These are phyloP conservation scores for Talaromyces nanjingensis DNA, from an alignment of 495 filamentous ascomycete species.

Conservation along the genomic window DNA sequence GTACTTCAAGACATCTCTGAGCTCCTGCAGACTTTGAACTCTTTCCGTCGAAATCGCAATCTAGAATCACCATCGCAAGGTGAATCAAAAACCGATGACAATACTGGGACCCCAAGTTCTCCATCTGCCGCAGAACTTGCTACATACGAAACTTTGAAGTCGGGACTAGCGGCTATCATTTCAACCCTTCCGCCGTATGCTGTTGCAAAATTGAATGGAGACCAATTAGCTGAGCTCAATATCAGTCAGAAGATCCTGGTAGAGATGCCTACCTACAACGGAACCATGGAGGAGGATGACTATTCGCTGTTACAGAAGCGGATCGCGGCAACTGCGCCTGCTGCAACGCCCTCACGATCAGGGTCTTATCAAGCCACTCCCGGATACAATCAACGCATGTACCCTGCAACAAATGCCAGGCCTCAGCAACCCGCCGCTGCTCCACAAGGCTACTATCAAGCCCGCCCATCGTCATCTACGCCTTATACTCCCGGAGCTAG, in stretches of 20 bases:
- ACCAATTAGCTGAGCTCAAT: constrained; percentile 72
- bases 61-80: constrained; percentile 40
- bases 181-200: constrained; percentile 75
- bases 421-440: constrained; percentile 23
- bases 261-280: constrained; percentile 62
- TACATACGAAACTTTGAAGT: constrained; percentile 68
- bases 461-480: constrained; percentile 30
- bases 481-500: constrained; percentile 25
- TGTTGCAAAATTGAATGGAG: constrained; percentile 76
- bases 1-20: constrained; percentile 74
- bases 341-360: constrained; percentile 26
- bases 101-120: constrained; percentile 35
- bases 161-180: constrained; percentile 66
- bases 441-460: constrained; percentile 35
- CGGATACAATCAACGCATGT: constrained; percentile 31
- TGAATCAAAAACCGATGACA: constrained; percentile 29
- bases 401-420: constrained; percentile 26
- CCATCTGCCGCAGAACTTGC: constrained; percentile 60
- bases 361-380: constrained; percentile 23
- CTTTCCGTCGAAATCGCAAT: constrained; percentile 78
- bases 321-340: constrained; percentile 21
- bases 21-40: constrained; percentile 74
- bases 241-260: constrained; percentile 77
- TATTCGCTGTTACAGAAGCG: constrained; percentile 34
- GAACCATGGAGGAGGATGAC: constrained; percentile 85